Evolutionary conservation across 176 grass and related monocot species (phyloP).

Genomic region (Bonia amplexicaulis): DNA sequence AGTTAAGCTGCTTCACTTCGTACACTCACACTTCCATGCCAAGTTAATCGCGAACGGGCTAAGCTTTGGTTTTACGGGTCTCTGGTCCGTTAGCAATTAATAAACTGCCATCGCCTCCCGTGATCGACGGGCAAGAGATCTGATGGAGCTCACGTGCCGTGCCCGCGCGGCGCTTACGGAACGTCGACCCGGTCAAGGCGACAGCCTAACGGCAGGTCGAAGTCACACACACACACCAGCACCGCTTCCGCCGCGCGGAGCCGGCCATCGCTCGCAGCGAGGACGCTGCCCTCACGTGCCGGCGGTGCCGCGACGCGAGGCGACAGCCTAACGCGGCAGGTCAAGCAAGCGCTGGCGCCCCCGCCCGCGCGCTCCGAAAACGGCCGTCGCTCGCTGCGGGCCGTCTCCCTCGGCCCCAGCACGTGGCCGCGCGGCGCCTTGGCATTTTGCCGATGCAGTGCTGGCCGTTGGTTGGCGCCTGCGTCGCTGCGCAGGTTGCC

Average conservation of each 20-base stretch:
- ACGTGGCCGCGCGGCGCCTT: slow-evolving; percentile 23
- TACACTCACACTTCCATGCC: neutral
- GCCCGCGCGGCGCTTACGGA: neutral
- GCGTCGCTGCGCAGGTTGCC: neutral
- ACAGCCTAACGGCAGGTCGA: slow-evolving; percentile 28
- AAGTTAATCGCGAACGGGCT: neutral
- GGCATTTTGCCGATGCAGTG: neutral
- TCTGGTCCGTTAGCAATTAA: neutral
- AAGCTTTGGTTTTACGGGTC: neutral
- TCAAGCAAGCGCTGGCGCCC: neutral
- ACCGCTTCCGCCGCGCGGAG: neutral
- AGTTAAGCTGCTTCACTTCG: neutral
- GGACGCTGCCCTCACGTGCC: neutral
- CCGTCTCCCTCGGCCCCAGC: slow-evolving; percentile 2
- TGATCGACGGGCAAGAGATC: slow-evolving; percentile 26
- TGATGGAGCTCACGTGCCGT: slow-evolving; percentile 36
- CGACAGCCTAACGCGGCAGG: neutral
- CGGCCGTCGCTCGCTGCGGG: neutral
- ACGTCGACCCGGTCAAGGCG: slow-evolving; percentile 1
- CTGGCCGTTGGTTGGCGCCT: slow-evolving; percentile 39
- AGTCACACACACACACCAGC: neutral
- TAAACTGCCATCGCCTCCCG: slow-evolving; percentile 22
- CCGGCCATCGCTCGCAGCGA: neutral
- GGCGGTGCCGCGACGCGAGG: neutral
- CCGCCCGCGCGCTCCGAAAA: neutral